These are phyloP conservation scores for Aspergillus ellipticus DNA, from an alignment of 495 filamentous ascomycete species.

Conservation along the genomic window DNA sequence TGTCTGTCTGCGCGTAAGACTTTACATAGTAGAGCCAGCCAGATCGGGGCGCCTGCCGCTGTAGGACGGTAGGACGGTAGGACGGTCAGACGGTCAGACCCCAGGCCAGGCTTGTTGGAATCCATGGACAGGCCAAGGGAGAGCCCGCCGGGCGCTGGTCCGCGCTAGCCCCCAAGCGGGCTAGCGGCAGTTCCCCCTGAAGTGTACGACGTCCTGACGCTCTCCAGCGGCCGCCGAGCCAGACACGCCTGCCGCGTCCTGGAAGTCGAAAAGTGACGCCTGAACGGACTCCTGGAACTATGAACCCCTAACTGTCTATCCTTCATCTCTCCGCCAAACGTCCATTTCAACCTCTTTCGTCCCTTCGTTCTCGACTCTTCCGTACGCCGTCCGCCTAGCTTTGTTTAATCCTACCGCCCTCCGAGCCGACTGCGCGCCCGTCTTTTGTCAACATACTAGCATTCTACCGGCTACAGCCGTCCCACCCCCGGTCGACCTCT, in stretches of 20 bases:
- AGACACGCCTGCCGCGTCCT: constrained; percentile 26
- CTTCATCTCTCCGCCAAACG: background rate
- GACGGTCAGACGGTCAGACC: background rate
- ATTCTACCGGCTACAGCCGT: background rate
- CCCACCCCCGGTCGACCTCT: constrained; percentile 9
- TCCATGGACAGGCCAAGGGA: background rate
- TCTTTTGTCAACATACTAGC: background rate
- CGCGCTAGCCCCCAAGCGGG: constrained; percentile 21
- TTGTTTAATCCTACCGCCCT: background rate
- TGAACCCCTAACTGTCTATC: background rate
- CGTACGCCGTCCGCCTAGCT: background rate
- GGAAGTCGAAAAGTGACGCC: background rate
- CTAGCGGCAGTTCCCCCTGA: constrained; percentile 28
- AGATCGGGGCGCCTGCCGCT: background rate
- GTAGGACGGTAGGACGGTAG: too few relatives aligned
- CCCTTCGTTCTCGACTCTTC: background rate
- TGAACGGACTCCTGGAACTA: background rate
- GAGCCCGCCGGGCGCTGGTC: background rate
- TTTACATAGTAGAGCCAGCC: background rate
- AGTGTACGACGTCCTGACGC: constrained; percentile 14
- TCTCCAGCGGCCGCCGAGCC: background rate
- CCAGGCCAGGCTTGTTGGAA: background rate
- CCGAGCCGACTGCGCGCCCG: constrained; percentile 7
- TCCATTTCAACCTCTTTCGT: too few relatives aligned
- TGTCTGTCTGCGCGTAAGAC: background rate